Evolutionary conservation across 495 filamentous ascomycete genomes (phyloP).

Genomic region (Lentithecium fluviatile): DNA sequence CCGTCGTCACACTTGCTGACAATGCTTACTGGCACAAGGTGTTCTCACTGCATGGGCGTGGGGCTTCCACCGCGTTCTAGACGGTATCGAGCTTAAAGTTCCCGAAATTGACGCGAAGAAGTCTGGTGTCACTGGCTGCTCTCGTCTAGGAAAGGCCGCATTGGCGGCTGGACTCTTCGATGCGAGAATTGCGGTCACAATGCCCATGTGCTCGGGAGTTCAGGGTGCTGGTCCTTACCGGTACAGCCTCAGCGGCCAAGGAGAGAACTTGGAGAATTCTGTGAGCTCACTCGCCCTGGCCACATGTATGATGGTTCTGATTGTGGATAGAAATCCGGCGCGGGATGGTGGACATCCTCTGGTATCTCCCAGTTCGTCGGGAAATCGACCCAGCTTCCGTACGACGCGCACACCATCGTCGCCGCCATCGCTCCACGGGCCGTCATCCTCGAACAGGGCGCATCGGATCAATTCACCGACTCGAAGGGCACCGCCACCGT

Average conservation of each 20-base stretch:
- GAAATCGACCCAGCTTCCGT: constrained; percentile 51
- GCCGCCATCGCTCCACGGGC: constrained; percentile 55
- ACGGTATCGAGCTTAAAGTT: constrained; percentile 51
- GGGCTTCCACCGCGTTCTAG: constrained; percentile 55
- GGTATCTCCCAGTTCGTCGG: constrained; percentile 52
- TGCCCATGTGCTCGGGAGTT: constrained; percentile 56
- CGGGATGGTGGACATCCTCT: constrained; percentile 53
- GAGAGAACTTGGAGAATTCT: constrained; percentile 56
- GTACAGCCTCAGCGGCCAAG: constrained; percentile 52
- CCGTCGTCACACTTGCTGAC: background rate
- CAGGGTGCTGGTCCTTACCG: constrained; percentile 55
- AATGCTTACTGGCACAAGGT: constrained; percentile 35
- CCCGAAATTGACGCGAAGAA: constrained; percentile 51
- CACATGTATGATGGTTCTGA: background rate
- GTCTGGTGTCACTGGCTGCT: constrained; percentile 55
- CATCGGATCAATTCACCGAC: constrained; percentile 52
- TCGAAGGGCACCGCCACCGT: constrained; percentile 53
- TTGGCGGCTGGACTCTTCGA: constrained; percentile 54
- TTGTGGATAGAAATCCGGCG: constrained; percentile 47
- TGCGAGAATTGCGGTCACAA: constrained; percentile 54
- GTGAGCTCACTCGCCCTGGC: background rate
- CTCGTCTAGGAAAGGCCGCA: constrained; percentile 53
- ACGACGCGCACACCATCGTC: constrained; percentile 55
- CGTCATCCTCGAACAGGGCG: constrained; percentile 52
- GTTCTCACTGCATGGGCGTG: constrained; percentile 55